phyloP scores from a whole-genome alignment of 306 rosid genomes.

The Dryas alaskensis region DNA sequence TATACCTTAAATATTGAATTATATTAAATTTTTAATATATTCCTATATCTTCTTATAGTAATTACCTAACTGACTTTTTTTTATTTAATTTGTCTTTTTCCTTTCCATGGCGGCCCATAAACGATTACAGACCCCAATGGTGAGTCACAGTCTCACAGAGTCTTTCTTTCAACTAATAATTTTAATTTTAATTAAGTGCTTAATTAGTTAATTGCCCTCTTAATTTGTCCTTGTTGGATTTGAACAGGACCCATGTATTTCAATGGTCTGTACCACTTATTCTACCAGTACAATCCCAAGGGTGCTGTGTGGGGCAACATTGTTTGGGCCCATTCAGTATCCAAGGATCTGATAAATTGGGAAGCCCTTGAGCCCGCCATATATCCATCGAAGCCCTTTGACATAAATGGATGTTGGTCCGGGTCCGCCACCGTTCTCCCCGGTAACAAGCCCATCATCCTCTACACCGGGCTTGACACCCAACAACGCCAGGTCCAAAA shows the following conservation, averaged over 20 bases:
- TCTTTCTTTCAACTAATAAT: neutral
- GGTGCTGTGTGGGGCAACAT: constrained; percentile 95
- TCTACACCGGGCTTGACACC: constrained; percentile 65
- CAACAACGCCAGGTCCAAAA: constrained; percentile 57
- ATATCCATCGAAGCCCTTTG: constrained; percentile 67
- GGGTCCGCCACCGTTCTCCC: constrained; percentile 77
- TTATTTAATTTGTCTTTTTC: neutral
- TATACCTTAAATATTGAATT: no score
- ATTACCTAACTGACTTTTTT: constrained; percentile 6
- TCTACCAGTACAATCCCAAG: constrained; percentile 83
- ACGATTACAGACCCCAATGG: constrained; percentile 74
- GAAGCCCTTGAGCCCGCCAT: constrained; percentile 52
- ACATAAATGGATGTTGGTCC: constrained; percentile 83
- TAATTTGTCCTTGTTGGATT: neutral
- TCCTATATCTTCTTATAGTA: no score
- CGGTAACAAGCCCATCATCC: constrained; percentile 59
- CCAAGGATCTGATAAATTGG: constrained; percentile 77
- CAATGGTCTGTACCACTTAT: constrained; percentile 70
- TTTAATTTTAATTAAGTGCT: no score
- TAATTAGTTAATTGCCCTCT: neutral
- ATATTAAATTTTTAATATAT: no score
- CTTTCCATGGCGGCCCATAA: constrained; percentile 17
- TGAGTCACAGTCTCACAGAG: constrained; percentile 23
- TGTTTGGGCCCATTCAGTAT: constrained; percentile 89
- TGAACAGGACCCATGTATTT: constrained; percentile 71